A percentile compares a stretch with the other conserved stretches of the same genome.
Evolutionary conservation across 169 alveolate genomes (phyloP).

Genomic region (Hepatocystis sp.): DNA sequence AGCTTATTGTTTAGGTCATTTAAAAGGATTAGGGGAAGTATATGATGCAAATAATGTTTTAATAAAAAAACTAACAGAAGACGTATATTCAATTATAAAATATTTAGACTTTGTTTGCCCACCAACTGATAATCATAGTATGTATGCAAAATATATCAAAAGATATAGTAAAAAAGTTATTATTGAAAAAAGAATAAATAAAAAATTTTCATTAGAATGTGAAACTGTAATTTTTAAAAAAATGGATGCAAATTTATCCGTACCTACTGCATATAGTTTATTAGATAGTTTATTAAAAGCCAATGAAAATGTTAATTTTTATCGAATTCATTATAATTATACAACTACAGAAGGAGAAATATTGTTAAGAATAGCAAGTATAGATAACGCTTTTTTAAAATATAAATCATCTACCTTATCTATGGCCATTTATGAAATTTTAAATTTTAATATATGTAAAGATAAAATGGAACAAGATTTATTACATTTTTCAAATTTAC

Average conservation of each 20-base stretch:
- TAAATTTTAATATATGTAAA: slow-evolving; percentile 59
- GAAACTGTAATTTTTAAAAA: slow-evolving; percentile 67
- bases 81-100: slow-evolving; percentile 59
- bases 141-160: too few relatives aligned
- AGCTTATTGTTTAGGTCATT: slow-evolving; percentile 56
- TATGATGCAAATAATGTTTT: slow-evolving; percentile 41
- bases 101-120: slow-evolving; percentile 52
- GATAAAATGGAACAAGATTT: slow-evolving; percentile 69
- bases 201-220: slow-evolving; percentile 52
- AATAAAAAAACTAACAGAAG: slow-evolving; percentile 67
- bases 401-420: slow-evolving; percentile 65
- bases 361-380: slow-evolving; percentile 50
- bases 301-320: slow-evolving; percentile 63
- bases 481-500: slow-evolving; percentile 6
- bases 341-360: slow-evolving; percentile 70
- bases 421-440: slow-evolving; percentile 72
- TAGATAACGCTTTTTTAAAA: slow-evolving; percentile 52
- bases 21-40: slow-evolving; percentile 62
- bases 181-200: too few relatives aligned
- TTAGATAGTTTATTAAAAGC: slow-evolving; percentile 61
- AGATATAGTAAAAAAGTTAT: too few relatives aligned
- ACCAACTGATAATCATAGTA: slow-evolving; percentile 23
- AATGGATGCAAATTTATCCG: slow-evolving; percentile 58
- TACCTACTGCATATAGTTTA: slow-evolving; percentile 67
- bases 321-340: slow-evolving; percentile 34